Conservation (phyloP, 345 rosid species). For the Tarenaya hassleriana region DNA sequence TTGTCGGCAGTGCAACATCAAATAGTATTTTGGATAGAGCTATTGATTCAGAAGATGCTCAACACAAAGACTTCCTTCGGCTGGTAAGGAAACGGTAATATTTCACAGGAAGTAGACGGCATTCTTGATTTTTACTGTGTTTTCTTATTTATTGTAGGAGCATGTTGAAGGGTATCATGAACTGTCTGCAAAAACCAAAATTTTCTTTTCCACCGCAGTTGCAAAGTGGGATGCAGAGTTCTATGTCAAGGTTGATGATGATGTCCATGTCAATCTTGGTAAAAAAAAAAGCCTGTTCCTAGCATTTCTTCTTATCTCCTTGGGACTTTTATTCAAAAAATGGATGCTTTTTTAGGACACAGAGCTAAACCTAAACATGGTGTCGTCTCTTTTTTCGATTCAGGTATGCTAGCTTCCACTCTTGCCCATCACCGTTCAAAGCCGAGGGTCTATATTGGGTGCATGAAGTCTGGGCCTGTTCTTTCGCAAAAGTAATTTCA, state of each 20-base stretch:
- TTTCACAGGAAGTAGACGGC: neutral
- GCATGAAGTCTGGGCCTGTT: slow-evolving; percentile 99
- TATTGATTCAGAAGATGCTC: slow-evolving; percentile 87
- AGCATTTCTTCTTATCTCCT: neutral
- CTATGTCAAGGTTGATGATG: slow-evolving; percentile 96
- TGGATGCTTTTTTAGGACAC: too few species aligned
- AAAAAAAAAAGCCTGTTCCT: slow-evolving; percentile 20
- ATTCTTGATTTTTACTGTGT: neutral
- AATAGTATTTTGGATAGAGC: slow-evolving; percentile 82
- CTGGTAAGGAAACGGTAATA: slow-evolving; percentile 46
- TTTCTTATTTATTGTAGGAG: slow-evolving; percentile 40
- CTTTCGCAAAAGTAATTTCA: slow-evolving; percentile 69
- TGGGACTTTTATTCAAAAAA: too few species aligned
- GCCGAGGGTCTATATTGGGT: slow-evolving; percentile 85
- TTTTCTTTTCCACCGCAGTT: slow-evolving; percentile 79
- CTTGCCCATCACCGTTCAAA: slow-evolving; percentile 75
- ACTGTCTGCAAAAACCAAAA: slow-evolving; percentile 91
- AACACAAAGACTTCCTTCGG: slow-evolving; percentile 90
- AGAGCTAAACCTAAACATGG: slow-evolving; percentile 5
- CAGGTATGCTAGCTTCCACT: slow-evolving; percentile 77
- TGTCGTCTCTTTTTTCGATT: neutral
- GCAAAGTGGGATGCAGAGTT: slow-evolving; percentile 93
- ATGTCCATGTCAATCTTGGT: slow-evolving; percentile 97
- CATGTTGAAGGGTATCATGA: slow-evolving; percentile 97
- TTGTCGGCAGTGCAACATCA: slow-evolving; percentile 60